Evolutionary conservation across 164 flowering plant species (phyloP).

Genomic region (Magnolia sinica): DNA sequence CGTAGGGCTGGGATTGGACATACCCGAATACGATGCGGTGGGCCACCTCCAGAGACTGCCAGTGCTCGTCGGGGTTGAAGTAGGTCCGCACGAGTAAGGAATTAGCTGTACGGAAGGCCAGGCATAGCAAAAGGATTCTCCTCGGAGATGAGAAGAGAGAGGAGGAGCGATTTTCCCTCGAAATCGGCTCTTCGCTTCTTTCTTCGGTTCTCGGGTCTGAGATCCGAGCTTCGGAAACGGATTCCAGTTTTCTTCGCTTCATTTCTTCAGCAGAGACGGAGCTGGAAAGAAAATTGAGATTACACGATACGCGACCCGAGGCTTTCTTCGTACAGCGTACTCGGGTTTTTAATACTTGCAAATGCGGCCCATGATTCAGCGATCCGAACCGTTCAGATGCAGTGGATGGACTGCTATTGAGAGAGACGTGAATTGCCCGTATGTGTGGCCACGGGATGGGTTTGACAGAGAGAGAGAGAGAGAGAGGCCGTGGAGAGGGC

Average conservation of each 20-base stretch:
- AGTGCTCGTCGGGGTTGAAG: slow-evolving; percentile 98
- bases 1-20: neutral
- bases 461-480: too few species aligned
- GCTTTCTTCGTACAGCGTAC: too few species aligned
- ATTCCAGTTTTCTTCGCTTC: neutral
- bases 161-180: neutral
- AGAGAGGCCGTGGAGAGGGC: too few species aligned
- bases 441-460: too few species aligned
- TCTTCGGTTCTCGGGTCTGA: neutral
- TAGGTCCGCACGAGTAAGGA: slow-evolving; percentile 77
- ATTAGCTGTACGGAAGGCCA: slow-evolving; percentile 54
- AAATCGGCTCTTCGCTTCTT: neutral
- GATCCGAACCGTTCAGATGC: too few species aligned
- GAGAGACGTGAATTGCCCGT: too few species aligned
- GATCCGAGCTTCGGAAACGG: neutral
- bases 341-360: too few species aligned
- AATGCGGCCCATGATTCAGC: too few species aligned
- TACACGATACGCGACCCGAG: too few species aligned
- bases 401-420: too few species aligned
- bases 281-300: too few species aligned
- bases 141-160: slow-evolving; percentile 27
- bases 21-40: slow-evolving; percentile 82
- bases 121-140: slow-evolving; percentile 45
- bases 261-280: neutral
- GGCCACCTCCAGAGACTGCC: slow-evolving; percentile 96